Conservation (phyloP, 2,329 filamentous ascomycete genomes). For the Saccharata proteae region DNA sequence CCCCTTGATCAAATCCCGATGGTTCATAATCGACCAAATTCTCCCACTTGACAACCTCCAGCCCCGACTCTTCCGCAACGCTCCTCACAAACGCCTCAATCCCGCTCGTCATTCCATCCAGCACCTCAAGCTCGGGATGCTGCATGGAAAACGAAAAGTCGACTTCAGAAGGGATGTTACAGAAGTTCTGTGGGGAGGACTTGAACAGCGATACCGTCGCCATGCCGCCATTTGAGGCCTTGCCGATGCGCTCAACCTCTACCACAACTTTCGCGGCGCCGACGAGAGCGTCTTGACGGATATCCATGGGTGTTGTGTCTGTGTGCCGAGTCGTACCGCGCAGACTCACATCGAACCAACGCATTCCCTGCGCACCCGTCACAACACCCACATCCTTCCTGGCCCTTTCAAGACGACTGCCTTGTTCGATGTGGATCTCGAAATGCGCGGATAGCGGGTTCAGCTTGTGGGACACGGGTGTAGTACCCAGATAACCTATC, state of each 20-base stretch:
- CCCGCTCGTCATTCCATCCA: not conserved
- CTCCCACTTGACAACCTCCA: not conserved
- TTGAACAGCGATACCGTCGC: conserved; percentile 4
- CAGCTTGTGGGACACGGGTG: not conserved
- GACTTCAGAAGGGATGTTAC: conserved; percentile 1
- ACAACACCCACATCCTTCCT: conserved; percentile 7
- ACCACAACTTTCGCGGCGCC: conserved; percentile 2
- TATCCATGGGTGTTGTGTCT: conserved; percentile 4
- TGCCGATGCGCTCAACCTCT: conserved; percentile 3
- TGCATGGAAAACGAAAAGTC: conserved; percentile 7
- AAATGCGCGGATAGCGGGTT: conserved; percentile 1
- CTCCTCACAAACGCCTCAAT: conserved; percentile 1
- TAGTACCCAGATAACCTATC: conserved; percentile 22
- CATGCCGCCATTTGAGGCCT: conserved; percentile 1
- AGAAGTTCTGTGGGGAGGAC: conserved; percentile 2
- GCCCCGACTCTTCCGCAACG: not conserved
- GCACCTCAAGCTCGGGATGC: not conserved
- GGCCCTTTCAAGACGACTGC: conserved; percentile 4
- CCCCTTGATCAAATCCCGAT: not conserved
- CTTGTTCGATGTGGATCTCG: conserved; percentile 9
- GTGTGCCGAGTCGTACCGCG: conserved; percentile 1
- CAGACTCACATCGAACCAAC: conserved; percentile 4
- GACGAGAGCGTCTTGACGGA: conserved; percentile 1
- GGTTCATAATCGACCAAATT: conserved; percentile 1
- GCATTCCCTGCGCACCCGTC: conserved; percentile 8